Evolutionary conservation across 2,329 filamentous ascomycete genomes (phyloP).

Genomic region (Apiospora rasikravindrae): DNA sequence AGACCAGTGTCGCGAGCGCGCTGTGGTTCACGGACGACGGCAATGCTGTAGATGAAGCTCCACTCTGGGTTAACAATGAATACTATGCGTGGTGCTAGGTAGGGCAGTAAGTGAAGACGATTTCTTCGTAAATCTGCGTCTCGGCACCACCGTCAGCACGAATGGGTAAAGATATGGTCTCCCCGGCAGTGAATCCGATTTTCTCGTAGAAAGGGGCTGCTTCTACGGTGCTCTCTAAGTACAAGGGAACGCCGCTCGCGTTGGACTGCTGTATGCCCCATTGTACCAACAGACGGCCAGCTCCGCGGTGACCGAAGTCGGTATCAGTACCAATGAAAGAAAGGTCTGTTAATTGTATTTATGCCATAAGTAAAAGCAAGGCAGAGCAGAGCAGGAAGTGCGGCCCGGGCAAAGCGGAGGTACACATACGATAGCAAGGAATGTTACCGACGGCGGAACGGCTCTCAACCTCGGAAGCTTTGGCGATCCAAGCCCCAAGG

Average conservation of each 20-base stretch:
- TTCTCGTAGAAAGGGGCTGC: constrained; percentile 33
- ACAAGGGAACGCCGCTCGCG: constrained; percentile 21
- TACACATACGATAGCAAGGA: constrained; percentile 33
- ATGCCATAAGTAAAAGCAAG: no score
- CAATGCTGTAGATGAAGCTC: constrained; percentile 41
- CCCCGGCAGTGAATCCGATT: constrained; percentile 26
- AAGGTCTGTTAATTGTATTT: constrained; percentile 26
- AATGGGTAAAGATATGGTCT: constrained; percentile 28
- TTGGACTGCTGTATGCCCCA: constrained; percentile 32
- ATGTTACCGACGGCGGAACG: constrained; percentile 23
- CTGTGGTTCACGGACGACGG: constrained; percentile 69
- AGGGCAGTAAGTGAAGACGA: constrained; percentile 17
- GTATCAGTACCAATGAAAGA: constrained; percentile 35
- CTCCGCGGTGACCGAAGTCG: constrained; percentile 28
- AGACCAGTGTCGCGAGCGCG: constrained; percentile 72
- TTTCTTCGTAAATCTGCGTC: constrained; percentile 28
- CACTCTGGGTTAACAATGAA: constrained; percentile 72
- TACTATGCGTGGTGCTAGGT: constrained; percentile 77
- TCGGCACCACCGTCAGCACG: not conserved
- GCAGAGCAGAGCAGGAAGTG: not conserved
- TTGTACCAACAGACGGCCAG: constrained; percentile 29
- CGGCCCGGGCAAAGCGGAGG: not conserved
- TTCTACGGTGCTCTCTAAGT: constrained; percentile 35
- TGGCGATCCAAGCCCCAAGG: constrained; percentile 27
- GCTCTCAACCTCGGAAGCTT: constrained; percentile 26